Conservation (phyloP, 2,329 filamentous ascomycete genomes). For the Rachicladosporium sp. region DNA sequence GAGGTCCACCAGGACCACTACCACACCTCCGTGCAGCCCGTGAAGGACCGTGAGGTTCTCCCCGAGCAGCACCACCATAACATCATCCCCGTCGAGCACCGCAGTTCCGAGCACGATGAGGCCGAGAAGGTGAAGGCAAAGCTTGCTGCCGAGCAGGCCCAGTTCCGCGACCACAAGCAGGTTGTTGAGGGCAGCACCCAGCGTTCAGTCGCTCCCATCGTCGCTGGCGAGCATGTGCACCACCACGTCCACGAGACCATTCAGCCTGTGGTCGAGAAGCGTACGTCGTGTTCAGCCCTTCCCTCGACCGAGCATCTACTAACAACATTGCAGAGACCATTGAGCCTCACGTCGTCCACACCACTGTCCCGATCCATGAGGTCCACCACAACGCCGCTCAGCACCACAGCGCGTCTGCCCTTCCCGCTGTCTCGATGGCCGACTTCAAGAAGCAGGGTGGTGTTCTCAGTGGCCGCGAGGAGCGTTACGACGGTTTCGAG, state of each 20-base stretch:
- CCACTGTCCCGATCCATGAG: constrained; percentile 60
- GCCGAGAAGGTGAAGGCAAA: constrained; percentile 34
- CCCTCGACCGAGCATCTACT: background rate
- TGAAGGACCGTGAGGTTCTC: constrained; percentile 42
- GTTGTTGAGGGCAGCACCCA: constrained; percentile 55
- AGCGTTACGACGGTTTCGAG: constrained; percentile 47
- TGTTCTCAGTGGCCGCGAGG: constrained; percentile 40
- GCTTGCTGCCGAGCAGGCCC: constrained; percentile 55
- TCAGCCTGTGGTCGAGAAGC: constrained; percentile 57
- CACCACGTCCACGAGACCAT: constrained; percentile 57
- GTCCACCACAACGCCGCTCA: constrained; percentile 55
- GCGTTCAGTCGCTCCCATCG: constrained; percentile 33
- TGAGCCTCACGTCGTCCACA: constrained; percentile 56
- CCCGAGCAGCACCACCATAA: constrained; percentile 54
- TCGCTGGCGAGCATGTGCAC: constrained; percentile 52
- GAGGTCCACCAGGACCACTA: constrained; percentile 63
- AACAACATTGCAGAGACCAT: constrained; percentile 38
- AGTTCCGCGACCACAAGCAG: constrained; percentile 65
- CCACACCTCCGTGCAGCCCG: constrained; percentile 56
- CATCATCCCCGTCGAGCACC: constrained; percentile 46
- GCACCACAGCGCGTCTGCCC: constrained; percentile 51
- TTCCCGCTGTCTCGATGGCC: constrained; percentile 51
- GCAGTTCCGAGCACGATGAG: constrained; percentile 49
- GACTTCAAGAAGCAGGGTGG: constrained; percentile 51
- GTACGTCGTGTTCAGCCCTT: constrained; percentile 6